Evolutionary conservation across 176 grass and related monocot species (phyloP).

Genomic region (Zoysia japonica): DNA sequence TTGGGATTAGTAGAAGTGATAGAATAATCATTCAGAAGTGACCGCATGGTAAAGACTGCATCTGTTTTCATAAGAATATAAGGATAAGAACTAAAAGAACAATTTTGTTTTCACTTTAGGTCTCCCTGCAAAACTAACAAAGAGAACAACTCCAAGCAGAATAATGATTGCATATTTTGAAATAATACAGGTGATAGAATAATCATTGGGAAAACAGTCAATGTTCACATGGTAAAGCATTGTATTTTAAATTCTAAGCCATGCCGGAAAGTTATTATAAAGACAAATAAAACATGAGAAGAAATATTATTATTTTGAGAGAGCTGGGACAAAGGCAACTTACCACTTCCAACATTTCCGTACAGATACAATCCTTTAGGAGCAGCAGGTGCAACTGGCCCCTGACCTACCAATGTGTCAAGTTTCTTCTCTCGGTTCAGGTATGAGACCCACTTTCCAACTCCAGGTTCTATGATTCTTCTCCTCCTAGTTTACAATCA

Average conservation of each 20-base stretch:
- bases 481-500: slow-evolving; percentile 56
- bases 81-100: background rate
- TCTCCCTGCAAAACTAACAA: background rate
- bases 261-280: background rate
- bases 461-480: slow-evolving; percentile 75
- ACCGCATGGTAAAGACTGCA: background rate
- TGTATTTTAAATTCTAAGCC: background rate
- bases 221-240: background rate
- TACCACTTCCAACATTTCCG: slow-evolving; percentile 97
- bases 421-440: slow-evolving; percentile 89
- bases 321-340: slow-evolving; percentile 29
- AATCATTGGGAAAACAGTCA: background rate
- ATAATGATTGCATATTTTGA: background rate
- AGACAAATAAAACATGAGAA: background rate
- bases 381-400: slow-evolving; percentile 64
- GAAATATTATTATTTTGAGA: background rate
- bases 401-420: slow-evolving; percentile 67
- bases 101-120: background rate
- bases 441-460: slow-evolving; percentile 92
- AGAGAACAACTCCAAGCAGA: background rate
- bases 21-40: background rate
- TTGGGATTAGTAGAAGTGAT: slow-evolving; percentile 22
- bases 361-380: slow-evolving; percentile 90
- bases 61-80: background rate
- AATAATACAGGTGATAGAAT: background rate